Evolutionary conservation across 2,329 filamentous ascomycete species (phyloP), one percentile per base, ranked within the genome.

Genomic region (Diaporthe eres): DNA sequence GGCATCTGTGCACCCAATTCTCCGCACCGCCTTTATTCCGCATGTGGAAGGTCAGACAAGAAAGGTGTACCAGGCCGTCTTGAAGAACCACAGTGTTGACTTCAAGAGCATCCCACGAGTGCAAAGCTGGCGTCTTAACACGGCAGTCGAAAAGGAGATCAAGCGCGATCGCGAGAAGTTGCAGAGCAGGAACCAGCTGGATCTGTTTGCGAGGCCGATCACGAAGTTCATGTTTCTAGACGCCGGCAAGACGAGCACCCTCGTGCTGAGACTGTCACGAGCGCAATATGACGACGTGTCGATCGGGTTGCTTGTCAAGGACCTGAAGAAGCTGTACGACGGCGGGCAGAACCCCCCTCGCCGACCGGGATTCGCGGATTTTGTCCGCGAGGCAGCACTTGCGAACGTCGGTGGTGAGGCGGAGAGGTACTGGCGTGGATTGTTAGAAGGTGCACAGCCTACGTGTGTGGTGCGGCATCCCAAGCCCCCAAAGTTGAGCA

Each of bases 11-110:
- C 88, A 90, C 57, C 86, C 88, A 0, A 88, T 90, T 39, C 84
- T 92, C 10, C 87, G 90, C 31, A 91, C 90, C 0, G 86, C 87
- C 0, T 92, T 92, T 73, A 83, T 88, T 3, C 81, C 84, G 0
- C 85, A 89, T 63, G 75, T 77, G 4, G 75, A 77, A 19, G 75
- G 75, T 2, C 75, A 77, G 70, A 84, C 85, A 15, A 84, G 87
- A 9, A 84, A 83, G 3, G 82, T 90, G 0, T 89, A 87, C 78
- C 88, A 90, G 79, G 87, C 87, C 0, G 85, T 87, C 47, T 80
- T 89, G 49, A 85, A 85, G 65, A 83, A 84, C 3, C 86, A 84
- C 78, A 82, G 80, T 2, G 83, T 87, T 1, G 84, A 87, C 2
- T 90, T 90, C 77, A 81, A 84, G 74, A 84, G 84, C 4, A 81